Evolutionary conservation across 441 rosid genomes (phyloP), one percentile per base, ranked within the genome.

Genomic region (Erysimum cheiri): DNA sequence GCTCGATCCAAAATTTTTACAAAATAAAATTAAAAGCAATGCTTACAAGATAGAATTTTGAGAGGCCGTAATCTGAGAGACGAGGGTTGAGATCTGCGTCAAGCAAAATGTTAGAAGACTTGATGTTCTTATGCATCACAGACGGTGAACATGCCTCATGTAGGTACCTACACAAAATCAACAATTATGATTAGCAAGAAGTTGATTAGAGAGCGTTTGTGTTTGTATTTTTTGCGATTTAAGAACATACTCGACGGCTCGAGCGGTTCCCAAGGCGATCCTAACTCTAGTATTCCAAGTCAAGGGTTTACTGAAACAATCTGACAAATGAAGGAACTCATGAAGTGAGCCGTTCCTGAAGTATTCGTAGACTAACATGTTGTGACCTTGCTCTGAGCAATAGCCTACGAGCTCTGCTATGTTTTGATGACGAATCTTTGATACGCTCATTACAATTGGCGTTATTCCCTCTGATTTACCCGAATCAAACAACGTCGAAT

Each of bases 241-340:
- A 22, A 31, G 62, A 36, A 80, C 97, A 77, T 83, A 95, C 98
- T 90, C 95, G 2, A 90, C 60, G 65, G 96, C 98, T 60, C 92
- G 82, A 15, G 96, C 98, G 7, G 92, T 81, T 62, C 95, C 95
- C 39, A 95, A 74, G 70, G 98, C 95, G 71, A 95, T 92, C 76
- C 85, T 79, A 77, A 92, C 85, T 77, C 99, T 82, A 44, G 98
- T 92, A 67, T 90, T 95, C 99, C 98, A 95, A 73, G 99, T 92
- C 33, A 95, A 70, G 7, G 95, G 98, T 52, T 82, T 95, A 83
- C 98, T 90, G 26, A 79, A 95, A 75, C 86, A 93, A 75, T 88
- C 97, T 4, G 96, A 88, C 66, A 84, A 28, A 69, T 95, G 99
- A 17, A 95, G 87, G 72, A 89, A 92, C 69, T 88, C 98, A 32